Base-by-base conservation (phyloP, 1,284 basidiomycete species). In the Tylopilus sp. region DNA sequence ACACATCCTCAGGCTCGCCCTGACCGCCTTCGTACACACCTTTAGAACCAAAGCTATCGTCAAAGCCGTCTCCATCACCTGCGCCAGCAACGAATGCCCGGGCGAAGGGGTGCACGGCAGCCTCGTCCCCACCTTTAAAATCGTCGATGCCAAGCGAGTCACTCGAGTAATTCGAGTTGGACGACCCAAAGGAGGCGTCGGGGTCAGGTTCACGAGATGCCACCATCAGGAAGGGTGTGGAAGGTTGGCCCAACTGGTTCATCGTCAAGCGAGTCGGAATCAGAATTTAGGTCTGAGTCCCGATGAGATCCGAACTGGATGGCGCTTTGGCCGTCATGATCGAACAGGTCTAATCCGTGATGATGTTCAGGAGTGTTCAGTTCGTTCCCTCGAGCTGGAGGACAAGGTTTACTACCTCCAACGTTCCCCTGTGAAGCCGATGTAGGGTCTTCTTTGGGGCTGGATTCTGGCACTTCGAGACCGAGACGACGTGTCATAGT, bases 151-250 rank as follows among this genome's bases (percentile, higher is more conserved):
- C 80, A 51, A 87, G 73, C 9, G 85, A 87, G 64, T 87, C 87
- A 24, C 77, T 80, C 2, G 85, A 87, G 54, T 83, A 83, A 61
- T 80, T 29, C 29, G 29, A 29, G 29, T 29, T 77, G 18, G 77
- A 80, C 60, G 84, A 87, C 38, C 82, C 87, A 65, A 90, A 86
- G 0, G 88, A 90, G 67, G 90, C 88, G 53, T 86, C 83, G 22
- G 78, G 74, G n/a, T 26, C 74, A 39, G 65, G 62, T 51, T 74
- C 69, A 6, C 75, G 75, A 10, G 75, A 73, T 9, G 80, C 76
- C 1, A 85, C 86, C 83, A 88, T 87, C 12, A 89, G 77, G 74
- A 90, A 89, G 1, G 87, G 87, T 4, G 86, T 85, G 7, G 87
- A 88, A 1, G 89, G 89, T 64, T 87, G 84, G 10, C 68, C 83